phyloP scores from a whole-genome alignment of 2,329 filamentous ascomycete genomes.

The Alternaria ethzedia region DNA sequence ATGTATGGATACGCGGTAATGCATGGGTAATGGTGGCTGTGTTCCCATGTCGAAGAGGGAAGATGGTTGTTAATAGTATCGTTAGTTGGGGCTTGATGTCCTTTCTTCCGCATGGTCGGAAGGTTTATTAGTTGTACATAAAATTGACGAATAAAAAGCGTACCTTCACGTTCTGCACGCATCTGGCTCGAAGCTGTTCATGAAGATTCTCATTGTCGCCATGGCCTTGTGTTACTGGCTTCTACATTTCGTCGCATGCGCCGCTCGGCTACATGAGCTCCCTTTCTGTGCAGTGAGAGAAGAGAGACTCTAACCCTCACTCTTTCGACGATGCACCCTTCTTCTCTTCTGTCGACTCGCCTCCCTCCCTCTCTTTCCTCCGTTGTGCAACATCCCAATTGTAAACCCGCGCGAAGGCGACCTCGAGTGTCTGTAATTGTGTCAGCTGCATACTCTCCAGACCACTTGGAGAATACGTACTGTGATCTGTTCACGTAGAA shows the following conservation, averaged over 20 bases:
- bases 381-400: slow-evolving; percentile 99
- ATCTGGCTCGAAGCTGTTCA: background rate
- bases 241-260: background rate
- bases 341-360: slow-evolving; percentile 54
- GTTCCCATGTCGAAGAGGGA: background rate
- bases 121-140: background rate
- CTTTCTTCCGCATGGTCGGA: background rate
- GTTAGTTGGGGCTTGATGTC: background rate
- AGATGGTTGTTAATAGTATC: background rate
- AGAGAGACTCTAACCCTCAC: background rate
- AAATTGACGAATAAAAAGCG: background rate
- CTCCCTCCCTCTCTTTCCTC: slow-evolving; percentile 79
- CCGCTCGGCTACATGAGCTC: background rate
- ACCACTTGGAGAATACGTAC: slow-evolving; percentile 53
- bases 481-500: slow-evolving; percentile 94
- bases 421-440: slow-evolving; percentile 81
- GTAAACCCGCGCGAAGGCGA: slow-evolving; percentile 95
- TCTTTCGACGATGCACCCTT: slow-evolving; percentile 36
- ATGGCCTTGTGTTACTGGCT: background rate
- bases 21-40: background rate
- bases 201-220: background rate
- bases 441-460: slow-evolving; percentile 14
- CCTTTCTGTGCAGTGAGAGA: background rate
- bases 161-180: background rate
- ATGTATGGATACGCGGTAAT: background rate